These are phyloP conservation scores for Lojkania enalia DNA, from an alignment of 2,329 filamentous ascomycete species.

Conservation along the genomic window DNA sequence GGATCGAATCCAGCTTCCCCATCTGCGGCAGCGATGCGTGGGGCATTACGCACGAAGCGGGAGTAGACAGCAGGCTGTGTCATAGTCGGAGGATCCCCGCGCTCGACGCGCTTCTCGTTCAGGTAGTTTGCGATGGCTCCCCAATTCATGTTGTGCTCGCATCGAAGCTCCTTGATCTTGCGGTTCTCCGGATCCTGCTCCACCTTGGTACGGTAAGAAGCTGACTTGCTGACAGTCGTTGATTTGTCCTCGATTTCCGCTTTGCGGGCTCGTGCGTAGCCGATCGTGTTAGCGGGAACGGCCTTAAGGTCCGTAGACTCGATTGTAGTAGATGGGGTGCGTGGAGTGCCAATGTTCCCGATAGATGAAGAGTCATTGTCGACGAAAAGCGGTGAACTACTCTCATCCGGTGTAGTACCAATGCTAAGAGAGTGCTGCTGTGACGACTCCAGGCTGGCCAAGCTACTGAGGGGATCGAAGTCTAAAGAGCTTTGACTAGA, in stretches of 20 bases:
- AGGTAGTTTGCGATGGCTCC: conserved; percentile 30
- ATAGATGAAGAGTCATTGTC: too few relatives aligned
- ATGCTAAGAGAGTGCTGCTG: too few relatives aligned
- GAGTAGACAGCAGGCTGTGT: conserved; percentile 41
- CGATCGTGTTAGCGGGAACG: neutral
- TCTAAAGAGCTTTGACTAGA: too few relatives aligned
- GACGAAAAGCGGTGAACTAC: too few relatives aligned
- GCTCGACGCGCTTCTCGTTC: conserved; percentile 25
- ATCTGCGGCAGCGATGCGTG: conserved; percentile 24
- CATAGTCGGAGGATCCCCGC: conserved; percentile 20
- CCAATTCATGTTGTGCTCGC: conserved; percentile 30
- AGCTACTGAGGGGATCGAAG: too few relatives aligned
- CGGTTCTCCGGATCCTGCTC: conserved; percentile 37
- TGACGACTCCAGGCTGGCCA: too few relatives aligned
- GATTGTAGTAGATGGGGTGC: too few relatives aligned
- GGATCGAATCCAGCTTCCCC: conserved; percentile 40
- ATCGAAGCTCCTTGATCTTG: conserved; percentile 37
- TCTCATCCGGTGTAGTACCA: too few relatives aligned
- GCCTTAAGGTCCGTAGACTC: too few relatives aligned
- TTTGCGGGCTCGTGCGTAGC: neutral
- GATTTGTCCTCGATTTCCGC: conserved; percentile 9
- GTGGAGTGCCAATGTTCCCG: too few relatives aligned
- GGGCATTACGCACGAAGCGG: conserved; percentile 39
- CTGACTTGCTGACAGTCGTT: too few relatives aligned
- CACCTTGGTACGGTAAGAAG: neutral